Conservation (phyloP, 2,329 filamentous ascomycete genomes). For the Penicillium paneum region DNA sequence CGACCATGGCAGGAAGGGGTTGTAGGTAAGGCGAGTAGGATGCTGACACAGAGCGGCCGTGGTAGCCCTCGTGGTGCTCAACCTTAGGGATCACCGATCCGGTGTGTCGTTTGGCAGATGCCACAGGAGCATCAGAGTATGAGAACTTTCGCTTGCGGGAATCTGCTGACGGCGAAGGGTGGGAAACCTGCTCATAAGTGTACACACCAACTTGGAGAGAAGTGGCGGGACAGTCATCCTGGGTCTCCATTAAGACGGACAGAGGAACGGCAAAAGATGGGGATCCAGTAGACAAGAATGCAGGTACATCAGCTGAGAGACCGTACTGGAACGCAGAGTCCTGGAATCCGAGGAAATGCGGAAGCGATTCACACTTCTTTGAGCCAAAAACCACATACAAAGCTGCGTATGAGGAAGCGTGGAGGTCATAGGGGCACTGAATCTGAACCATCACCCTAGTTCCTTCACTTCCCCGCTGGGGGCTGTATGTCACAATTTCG, state of each 20-base stretch:
- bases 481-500: constrained; percentile 67
- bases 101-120: constrained; percentile 48
- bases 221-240: constrained; percentile 50
- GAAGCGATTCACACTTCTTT: constrained; percentile 66
- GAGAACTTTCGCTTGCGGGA: constrained; percentile 56
- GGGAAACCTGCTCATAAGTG: constrained; percentile 54
- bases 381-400: constrained; percentile 74
- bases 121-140: constrained; percentile 47
- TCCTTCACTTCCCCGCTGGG: constrained; percentile 64
- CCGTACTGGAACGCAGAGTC: constrained; percentile 65
- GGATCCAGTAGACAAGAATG: constrained; percentile 56
- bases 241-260: constrained; percentile 59
- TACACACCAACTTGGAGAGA: constrained; percentile 60
- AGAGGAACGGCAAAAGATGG: constrained; percentile 57
- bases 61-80: constrained; percentile 52
- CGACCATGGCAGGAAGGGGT: constrained; percentile 45
- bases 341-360: constrained; percentile 59
- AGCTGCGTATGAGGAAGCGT: constrained; percentile 51
- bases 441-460: constrained; percentile 72
- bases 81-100: constrained; percentile 49
- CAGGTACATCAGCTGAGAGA: constrained; percentile 69
- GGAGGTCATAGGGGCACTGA: constrained; percentile 70
- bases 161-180: constrained; percentile 40
- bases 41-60: constrained; percentile 46
- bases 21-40: constrained; percentile 52